Base-by-base conservation (phyloP, 2,329 filamentous ascomycete species). In the Aspergillus tanneri region DNA sequence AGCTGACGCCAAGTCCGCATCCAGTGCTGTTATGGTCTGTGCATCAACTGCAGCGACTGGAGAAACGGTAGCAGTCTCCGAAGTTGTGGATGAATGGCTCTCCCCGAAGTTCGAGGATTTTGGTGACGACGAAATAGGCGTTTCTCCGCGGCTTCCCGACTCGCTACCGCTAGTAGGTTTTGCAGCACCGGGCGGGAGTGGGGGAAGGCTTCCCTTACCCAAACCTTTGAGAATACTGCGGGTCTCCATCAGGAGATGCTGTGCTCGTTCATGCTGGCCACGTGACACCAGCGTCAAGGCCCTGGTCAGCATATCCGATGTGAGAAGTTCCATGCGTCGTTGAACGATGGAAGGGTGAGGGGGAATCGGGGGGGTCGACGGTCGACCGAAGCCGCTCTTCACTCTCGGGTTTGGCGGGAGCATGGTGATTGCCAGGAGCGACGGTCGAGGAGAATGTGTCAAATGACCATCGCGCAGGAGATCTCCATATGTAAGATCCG, bases 281-380 rank as follows among this genome's bases (percentile, higher is more conserved):
- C 90, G 84, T 51, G 89, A 89, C 16, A 97, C 91, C 16, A 99
- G 80, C 0, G 90, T 96, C 52, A 99, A 75, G 11, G 93, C 91
- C 49, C 93, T 81, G 6, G 90, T 95, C 54, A 99, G 81, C 93
- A 99, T 99, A 67, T 99, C 93, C 1, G 92, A 97, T 2, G 93
- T 97, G 44, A 99, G 80, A 23, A 99, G 78, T 71, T 99, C 93
- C 93, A 99, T 99, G 37, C 93, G 87, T 32, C 93, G 83, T 72
- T 99, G 93, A 5, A 99, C 92, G 50, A 99, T 90, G 53, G 86
- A 89, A 4, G 93, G 91, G 65, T 97, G 93, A 37, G 93, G 92
- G 11, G 93, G 93, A 53, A 99, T 99, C 1, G 90, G 88, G 11
- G 91, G 89, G 12, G 84, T 81, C 47, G 70, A 50, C 47, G 80